Percentiles rank a stretch among this genome's conserved stretches.
Conservation (phyloP, 75 land plant genomes). For the Cupressus sempervirens region DNA sequence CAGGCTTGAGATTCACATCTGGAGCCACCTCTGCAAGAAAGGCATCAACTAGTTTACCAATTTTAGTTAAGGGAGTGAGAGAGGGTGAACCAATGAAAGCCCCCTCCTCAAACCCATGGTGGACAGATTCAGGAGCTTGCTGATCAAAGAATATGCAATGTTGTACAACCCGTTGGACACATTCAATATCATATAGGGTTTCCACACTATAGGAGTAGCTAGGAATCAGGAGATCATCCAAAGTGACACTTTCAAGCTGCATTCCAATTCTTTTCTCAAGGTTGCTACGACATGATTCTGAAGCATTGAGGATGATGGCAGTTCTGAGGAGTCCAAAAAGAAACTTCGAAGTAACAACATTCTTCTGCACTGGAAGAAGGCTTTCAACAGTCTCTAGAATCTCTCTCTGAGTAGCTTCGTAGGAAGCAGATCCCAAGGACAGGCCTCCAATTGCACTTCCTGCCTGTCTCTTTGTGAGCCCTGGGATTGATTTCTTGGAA, state of each 20-base stretch:
- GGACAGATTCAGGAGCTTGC: slow-evolving; percentile 15
- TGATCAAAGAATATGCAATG: slow-evolving; percentile 32
- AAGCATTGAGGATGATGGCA: slow-evolving; percentile 52
- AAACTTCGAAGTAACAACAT: slow-evolving; percentile 20
- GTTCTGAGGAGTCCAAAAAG: slow-evolving; percentile 65
- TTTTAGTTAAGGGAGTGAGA: slow-evolving; percentile 36
- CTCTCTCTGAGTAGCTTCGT: slow-evolving; percentile 56
- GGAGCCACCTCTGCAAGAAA: slow-evolving; percentile 91
- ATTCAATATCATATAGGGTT: slow-evolving; percentile 77
- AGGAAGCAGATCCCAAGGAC: slow-evolving; percentile 13
- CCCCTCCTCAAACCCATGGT: slow-evolving; percentile 29
- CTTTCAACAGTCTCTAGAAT: slow-evolving; percentile 55
- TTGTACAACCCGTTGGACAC: slow-evolving; percentile 56
- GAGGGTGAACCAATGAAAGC: slow-evolving; percentile 30
- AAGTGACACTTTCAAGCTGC: slow-evolving; percentile 59
- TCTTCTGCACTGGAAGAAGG: slow-evolving; percentile 47
- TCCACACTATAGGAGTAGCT: slow-evolving; percentile 75
- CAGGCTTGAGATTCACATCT: slow-evolving; percentile 72
- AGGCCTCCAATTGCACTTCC: slow-evolving; percentile 5
- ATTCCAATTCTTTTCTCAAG: slow-evolving; percentile 66
- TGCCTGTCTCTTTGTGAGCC: slow-evolving; percentile 24
- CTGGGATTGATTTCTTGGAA: slow-evolving; percentile 26
- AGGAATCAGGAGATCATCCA: slow-evolving; percentile 77
- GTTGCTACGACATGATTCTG: slow-evolving; percentile 24
- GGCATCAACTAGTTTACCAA: slow-evolving; percentile 77